These are phyloP conservation scores for Oryza rufipogon DNA, from an alignment of 176 grass and related monocot species.

Conservation along the genomic window DNA sequence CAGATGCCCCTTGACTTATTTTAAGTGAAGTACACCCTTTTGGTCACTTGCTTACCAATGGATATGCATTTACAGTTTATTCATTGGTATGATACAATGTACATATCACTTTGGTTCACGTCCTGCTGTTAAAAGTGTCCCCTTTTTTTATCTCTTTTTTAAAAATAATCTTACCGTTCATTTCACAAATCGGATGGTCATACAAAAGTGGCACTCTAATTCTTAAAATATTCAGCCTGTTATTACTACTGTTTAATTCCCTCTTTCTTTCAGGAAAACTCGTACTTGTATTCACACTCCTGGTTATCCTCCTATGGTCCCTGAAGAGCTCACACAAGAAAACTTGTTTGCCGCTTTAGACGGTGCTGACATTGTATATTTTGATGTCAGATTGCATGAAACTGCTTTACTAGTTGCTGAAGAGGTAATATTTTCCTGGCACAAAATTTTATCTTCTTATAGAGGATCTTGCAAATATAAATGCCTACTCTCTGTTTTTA, in stretches of 20 bases:
- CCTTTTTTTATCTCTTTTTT: not conserved
- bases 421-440: slow-evolving; percentile 68
- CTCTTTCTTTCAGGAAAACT: slow-evolving; percentile 71
- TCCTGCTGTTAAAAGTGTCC: not conserved
- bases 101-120: not conserved
- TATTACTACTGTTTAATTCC: not conserved
- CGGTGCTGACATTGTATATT: slow-evolving; percentile 66
- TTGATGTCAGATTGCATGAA: slow-evolving; percentile 84
- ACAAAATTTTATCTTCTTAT: slow-evolving; percentile 5
- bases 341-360: slow-evolving; percentile 73
- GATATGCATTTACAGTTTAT: not conserved
- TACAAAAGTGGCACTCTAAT: not conserved
- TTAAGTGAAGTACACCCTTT: not conserved
- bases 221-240: not conserved
- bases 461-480: not conserved
- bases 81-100: not conserved
- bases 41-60: not conserved
- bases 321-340: slow-evolving; percentile 71
- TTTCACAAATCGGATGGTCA: not conserved
- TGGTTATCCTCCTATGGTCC: slow-evolving; percentile 67
- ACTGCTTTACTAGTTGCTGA: slow-evolving; percentile 91
- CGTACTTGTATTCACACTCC: slow-evolving; percentile 99
- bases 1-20: not conserved
- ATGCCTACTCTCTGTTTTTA: not conserved
- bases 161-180: not conserved